Base-by-base conservation (phyloP, 345 rosid species). In the Combretum micranthum region DNA sequence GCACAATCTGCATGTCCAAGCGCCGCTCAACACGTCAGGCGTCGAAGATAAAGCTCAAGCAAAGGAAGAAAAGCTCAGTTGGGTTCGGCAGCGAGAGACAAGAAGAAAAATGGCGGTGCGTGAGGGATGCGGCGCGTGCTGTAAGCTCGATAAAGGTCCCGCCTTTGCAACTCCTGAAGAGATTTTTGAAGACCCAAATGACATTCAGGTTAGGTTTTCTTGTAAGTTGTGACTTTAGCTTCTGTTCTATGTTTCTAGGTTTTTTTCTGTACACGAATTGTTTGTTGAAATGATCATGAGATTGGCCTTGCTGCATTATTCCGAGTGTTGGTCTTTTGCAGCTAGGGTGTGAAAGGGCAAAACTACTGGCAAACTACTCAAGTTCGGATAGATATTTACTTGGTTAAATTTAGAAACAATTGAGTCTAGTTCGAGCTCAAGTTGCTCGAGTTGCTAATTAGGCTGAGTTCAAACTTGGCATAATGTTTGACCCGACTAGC, bases 71-170 rank as follows among this genome's bases (percentile, higher is more conserved):
- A 21, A 18, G 42, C 45, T 26, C 23, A 14, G 64, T 47, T 8
- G 87, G 90, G n/a, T 80, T 78, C 19, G 72, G 78, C 12, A 55
- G 60, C 12, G 59, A 62, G 58, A 62, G 72, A 58, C 69, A 63
- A 69, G 92, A 85, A 59, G 64, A 64, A 12, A 42, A 66, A 7
- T 91, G 98, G 96, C 53, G 78, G 37, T 91, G 98, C 70, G 72
- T 77, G 10, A 83, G 54, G 71, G 79, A 2, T 87, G 96, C 49
- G 96, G 96, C 22, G 95, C 98, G 9, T 87, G 96, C 67, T 91
- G 98, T 79, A 85, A 87, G 78, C 65, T 91, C 20, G 92, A 69
- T n/a, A 91, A 85, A 57, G 96, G 82, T 47, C 88, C 92, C 14
- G 68, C 80, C 57, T 88, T 88, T 20, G 69, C 77, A 20, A 73